Conservation (phyloP, 768 basidiomycete species). For the Auricularia sp. region DNA sequence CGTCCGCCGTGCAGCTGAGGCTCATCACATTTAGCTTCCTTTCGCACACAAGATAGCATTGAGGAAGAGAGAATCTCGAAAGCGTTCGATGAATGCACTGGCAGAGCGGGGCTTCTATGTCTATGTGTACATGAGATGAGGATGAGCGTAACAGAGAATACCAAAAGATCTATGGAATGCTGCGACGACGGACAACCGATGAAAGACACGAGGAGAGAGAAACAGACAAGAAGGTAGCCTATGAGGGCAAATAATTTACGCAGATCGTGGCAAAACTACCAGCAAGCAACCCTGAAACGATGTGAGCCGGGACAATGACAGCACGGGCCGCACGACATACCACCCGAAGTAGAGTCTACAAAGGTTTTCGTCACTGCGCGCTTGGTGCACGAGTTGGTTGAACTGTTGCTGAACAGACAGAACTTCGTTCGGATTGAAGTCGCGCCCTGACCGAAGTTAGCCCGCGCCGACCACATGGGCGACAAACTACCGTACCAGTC, state of each 20-base stretch:
- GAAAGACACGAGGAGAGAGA: background rate
- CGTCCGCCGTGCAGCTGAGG: too few relatives aligned
- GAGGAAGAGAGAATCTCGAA: too few relatives aligned
- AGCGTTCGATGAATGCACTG: too few relatives aligned
- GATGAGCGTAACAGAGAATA: background rate
- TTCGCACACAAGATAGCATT: too few relatives aligned
- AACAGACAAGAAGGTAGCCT: background rate
- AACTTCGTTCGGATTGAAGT: slow-evolving; percentile 33
- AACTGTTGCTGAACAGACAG: slow-evolving; percentile 35
- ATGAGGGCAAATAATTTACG: background rate
- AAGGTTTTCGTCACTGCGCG: slow-evolving; percentile 34
- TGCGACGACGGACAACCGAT: background rate
- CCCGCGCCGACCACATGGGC: too few relatives aligned
- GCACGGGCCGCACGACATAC: slow-evolving; percentile 13
- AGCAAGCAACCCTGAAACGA: background rate
- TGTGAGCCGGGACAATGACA: background rate
- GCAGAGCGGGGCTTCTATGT: background rate
- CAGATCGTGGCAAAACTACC: background rate
- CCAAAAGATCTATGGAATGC: background rate
- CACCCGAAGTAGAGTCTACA: slow-evolving; percentile 35
- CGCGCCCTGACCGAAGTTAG: slow-evolving; percentile 22
- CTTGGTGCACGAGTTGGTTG: slow-evolving; percentile 33
- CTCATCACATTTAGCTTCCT: too few relatives aligned
- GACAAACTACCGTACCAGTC: slow-evolving; percentile 20
- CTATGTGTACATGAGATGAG: background rate